Conservation (phyloP, 768 basidiomycete genomes). For the Pleurotus ostreatus region DNA sequence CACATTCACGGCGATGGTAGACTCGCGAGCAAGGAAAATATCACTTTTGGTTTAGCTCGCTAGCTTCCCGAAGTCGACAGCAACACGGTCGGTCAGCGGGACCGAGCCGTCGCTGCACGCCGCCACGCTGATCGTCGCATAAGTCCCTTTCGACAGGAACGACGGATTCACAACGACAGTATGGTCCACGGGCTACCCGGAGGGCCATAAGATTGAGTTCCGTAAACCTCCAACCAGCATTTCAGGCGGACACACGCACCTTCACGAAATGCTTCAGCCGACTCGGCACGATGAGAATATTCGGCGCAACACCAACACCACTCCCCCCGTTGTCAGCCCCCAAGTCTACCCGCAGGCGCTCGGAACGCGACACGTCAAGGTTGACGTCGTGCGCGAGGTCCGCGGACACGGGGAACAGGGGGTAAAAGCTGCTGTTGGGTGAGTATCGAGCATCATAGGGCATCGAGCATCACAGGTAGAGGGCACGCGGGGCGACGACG, state of each 20-base stretch:
- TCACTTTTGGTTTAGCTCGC: background rate
- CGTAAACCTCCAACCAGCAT: background rate
- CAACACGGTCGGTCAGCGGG: background rate
- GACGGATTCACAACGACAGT: conserved; percentile 87
- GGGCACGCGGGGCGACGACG: no score
- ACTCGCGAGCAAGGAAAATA: no score
- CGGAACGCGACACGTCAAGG: conserved; percentile 80
- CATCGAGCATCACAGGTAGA: no score
- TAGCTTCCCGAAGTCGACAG: conserved; percentile 1
- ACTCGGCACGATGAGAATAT: conserved; percentile 86
- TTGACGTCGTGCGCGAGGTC: conserved; percentile 80
- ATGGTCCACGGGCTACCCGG: conserved; percentile 64
- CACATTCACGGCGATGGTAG: no score
- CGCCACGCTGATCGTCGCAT: conserved; percentile 40
- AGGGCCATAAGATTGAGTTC: background rate
- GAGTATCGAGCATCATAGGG: no score
- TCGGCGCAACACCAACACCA: conserved; percentile 53
- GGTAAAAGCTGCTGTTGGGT: conserved; percentile 72
- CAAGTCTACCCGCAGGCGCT: conserved; percentile 33
- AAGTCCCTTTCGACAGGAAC: conserved; percentile 59
- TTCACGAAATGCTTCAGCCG: conserved; percentile 87
- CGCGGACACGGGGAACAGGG: conserved; percentile 82
- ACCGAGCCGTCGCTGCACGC: conserved; percentile 7
- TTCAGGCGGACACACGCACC: conserved; percentile 34
- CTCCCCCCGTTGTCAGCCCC: conserved; percentile 24